These are phyloP conservation scores for Nigrospora sphaerica DNA, from an alignment of 2,329 filamentous ascomycete genomes.

Conservation along the genomic window DNA sequence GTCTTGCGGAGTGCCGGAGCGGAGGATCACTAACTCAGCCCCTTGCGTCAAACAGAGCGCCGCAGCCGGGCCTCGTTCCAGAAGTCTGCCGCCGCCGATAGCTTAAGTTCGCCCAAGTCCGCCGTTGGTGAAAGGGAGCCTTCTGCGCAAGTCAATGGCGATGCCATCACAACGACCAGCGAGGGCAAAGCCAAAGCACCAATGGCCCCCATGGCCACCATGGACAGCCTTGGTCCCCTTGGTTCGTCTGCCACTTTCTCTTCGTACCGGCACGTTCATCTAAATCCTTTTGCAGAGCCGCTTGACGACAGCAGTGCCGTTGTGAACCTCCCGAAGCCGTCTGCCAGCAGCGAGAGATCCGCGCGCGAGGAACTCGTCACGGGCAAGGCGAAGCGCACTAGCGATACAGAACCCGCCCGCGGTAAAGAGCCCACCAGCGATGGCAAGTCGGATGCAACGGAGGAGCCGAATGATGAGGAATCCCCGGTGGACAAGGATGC, in stretches of 20 bases:
- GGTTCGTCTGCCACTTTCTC: background rate
- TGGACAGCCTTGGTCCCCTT: conserved; percentile 16
- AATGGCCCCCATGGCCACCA: conserved; percentile 17
- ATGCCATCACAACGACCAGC: conserved; percentile 1
- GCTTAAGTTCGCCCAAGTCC: background rate
- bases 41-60: conserved; percentile 10
- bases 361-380: too few relatives aligned
- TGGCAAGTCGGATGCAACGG: too few relatives aligned
- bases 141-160: background rate
- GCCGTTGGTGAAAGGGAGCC: background rate
- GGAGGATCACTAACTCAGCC: background rate
- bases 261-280: too few relatives aligned
- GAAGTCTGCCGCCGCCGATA: background rate
- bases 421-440: too few relatives aligned
- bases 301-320: too few relatives aligned
- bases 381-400: too few relatives aligned
- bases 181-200: conserved; percentile 5
- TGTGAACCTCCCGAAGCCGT: too few relatives aligned
- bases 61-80: conserved; percentile 10
- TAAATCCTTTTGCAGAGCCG: too few relatives aligned
- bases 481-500: background rate
- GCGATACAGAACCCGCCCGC: too few relatives aligned
- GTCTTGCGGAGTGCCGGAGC: background rate
- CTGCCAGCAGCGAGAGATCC: too few relatives aligned
- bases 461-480: background rate